Conservation (phyloP, 129 eudicot species). For the Erigeron canadensis region DNA sequence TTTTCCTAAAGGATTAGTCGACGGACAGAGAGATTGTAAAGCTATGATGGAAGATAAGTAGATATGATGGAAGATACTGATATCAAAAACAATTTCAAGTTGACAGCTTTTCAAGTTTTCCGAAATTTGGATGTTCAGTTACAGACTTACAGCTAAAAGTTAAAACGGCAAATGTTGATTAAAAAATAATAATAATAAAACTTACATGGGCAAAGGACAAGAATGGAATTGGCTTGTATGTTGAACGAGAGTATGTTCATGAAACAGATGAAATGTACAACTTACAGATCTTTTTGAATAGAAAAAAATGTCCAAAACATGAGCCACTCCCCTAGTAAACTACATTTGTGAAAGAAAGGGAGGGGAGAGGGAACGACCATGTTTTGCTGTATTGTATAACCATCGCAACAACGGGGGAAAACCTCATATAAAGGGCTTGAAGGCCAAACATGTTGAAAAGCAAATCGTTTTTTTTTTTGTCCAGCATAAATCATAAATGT, state of each 20-base stretch:
- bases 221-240: background rate
- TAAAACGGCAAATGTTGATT: too few species aligned
- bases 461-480: background rate
- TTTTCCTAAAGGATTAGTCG: too few species aligned
- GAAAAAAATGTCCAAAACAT: constrained; percentile 7
- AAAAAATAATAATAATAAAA: too few species aligned
- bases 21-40: too few species aligned
- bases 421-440: constrained; percentile 15
- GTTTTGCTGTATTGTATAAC: constrained; percentile 15
- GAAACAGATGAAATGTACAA: constrained; percentile 23
- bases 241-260: background rate
- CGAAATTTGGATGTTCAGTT: too few species aligned
- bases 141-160: too few species aligned
- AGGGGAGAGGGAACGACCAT: background rate
- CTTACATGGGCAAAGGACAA: too few species aligned
- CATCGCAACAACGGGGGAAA: background rate
- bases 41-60: too few species aligned
- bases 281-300: constrained; percentile 21
- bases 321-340: constrained; percentile 19
- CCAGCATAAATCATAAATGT: constrained; percentile 2
- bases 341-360: constrained; percentile 12
- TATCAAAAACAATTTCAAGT: too few species aligned
- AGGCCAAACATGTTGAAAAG: background rate
- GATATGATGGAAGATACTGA: too few species aligned
- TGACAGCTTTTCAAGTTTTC: too few species aligned